Conservation (phyloP, 495 filamentous ascomycete species). For the Immersiella caudata region DNA sequence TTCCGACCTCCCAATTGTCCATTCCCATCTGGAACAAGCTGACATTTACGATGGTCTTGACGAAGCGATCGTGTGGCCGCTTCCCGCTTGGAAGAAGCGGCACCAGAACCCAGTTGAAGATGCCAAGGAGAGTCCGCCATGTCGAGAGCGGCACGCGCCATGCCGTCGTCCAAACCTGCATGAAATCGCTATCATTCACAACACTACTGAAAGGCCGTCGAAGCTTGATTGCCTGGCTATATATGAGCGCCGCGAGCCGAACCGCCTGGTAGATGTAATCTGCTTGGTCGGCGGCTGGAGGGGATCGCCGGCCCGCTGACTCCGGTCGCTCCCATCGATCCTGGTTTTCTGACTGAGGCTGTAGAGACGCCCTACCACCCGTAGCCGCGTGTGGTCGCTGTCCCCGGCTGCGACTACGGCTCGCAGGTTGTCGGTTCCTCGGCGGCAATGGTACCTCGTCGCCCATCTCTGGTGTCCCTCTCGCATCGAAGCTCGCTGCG, state of each 20-base stretch:
- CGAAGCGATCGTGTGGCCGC: slow-evolving; percentile 33
- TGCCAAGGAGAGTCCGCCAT: slow-evolving; percentile 39
- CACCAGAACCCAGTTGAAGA: slow-evolving; percentile 40
- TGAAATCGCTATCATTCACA: slow-evolving; percentile 30
- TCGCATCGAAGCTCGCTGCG: neutral
- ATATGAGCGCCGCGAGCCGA: slow-evolving; percentile 38
- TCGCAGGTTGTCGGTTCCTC: slow-evolving; percentile 2
- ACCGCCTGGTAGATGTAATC: slow-evolving; percentile 42
- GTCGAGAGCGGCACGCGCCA: slow-evolving; percentile 40
- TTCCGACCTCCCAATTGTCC: slow-evolving; percentile 43
- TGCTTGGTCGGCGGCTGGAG: slow-evolving; percentile 3
- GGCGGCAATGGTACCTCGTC: slow-evolving; percentile 7
- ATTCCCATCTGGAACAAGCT: slow-evolving; percentile 39
- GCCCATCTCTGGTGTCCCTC: slow-evolving; percentile 8
- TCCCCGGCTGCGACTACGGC: slow-evolving; percentile 12
- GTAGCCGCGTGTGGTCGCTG: neutral
- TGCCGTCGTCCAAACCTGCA: slow-evolving; percentile 40
- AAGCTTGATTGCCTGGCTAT: slow-evolving; percentile 37
- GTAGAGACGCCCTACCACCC: neutral
- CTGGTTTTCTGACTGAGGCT: slow-evolving; percentile 4
- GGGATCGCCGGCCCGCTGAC: neutral
- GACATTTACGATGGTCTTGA: slow-evolving; percentile 39
- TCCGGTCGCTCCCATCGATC: neutral
- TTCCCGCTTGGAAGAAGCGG: slow-evolving; percentile 29
- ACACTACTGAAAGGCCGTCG: slow-evolving; percentile 34